Percentiles rank a stretch among this genome's conserved stretches.
These are phyloP conservation scores for Neolentinus lepideus DNA, from an alignment of 1,284 basidiomycete species.

Conservation along the genomic window DNA sequence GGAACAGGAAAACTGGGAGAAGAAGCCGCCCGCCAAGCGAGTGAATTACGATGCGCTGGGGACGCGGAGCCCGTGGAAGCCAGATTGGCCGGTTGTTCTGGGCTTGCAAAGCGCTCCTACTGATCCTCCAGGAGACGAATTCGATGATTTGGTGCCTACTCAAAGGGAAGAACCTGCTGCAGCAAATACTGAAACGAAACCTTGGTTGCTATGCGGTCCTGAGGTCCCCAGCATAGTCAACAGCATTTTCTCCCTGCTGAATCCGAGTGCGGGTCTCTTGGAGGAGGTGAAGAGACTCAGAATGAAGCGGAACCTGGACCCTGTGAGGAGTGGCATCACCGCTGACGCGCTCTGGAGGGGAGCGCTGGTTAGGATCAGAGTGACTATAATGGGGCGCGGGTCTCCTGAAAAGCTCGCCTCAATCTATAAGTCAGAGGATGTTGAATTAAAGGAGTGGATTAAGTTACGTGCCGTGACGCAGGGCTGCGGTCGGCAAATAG, in stretches of 20 bases:
- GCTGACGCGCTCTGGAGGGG: slow-evolving; percentile 40
- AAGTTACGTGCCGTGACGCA: slow-evolving; percentile 23
- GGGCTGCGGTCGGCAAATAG: slow-evolving; percentile 9
- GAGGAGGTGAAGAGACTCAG: slow-evolving; percentile 54
- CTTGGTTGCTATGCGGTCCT: slow-evolving; percentile 66
- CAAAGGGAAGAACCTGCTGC: background rate
- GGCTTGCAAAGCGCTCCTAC: slow-evolving; percentile 29
- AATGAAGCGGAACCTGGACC: slow-evolving; percentile 38
- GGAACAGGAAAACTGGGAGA: slow-evolving; percentile 61
- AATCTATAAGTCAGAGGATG: slow-evolving; percentile 55
- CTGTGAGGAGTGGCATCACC: slow-evolving; percentile 26
- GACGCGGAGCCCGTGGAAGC: slow-evolving; percentile 63
- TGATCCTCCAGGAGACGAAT: slow-evolving; percentile 9
- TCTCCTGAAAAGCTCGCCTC: slow-evolving; percentile 66
- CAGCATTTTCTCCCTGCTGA: slow-evolving; percentile 31
- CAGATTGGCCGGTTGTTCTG: slow-evolving; percentile 67
- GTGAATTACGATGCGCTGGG: slow-evolving; percentile 64
- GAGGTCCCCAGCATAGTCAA: slow-evolving; percentile 38
- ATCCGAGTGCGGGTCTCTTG: slow-evolving; percentile 36
- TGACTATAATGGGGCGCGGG: slow-evolving; percentile 61
- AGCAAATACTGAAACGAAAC: background rate
- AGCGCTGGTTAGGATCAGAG: slow-evolving; percentile 58
- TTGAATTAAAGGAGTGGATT: slow-evolving; percentile 39
- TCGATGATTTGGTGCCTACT: slow-evolving; percentile 13
- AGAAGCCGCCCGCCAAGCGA: slow-evolving; percentile 82